Evolutionary conservation across 441 rosid genomes (phyloP).

Genomic region (Eruca vesicaria): DNA sequence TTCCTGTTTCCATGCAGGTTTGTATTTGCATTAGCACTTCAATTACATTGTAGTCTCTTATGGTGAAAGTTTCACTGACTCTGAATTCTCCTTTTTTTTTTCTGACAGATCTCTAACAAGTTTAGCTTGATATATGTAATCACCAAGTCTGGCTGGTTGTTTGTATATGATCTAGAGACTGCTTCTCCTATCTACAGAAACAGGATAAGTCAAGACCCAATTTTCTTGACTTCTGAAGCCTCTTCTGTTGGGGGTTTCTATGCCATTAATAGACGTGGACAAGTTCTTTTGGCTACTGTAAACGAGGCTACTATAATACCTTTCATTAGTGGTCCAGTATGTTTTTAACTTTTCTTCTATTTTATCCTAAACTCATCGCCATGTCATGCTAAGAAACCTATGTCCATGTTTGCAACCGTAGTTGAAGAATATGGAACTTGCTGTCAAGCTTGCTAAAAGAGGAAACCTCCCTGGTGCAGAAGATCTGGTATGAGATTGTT

Average conservation of each 20-base stretch:
- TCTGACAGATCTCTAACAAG: slow-evolving; percentile 84
- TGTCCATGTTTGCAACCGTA: slow-evolving; percentile 37
- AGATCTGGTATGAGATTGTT: slow-evolving; percentile 59
- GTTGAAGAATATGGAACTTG: slow-evolving; percentile 96
- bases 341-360: slow-evolving; percentile 8
- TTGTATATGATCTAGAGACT: slow-evolving; percentile 97
- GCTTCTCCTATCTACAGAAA: slow-evolving; percentile 95
- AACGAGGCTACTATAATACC: slow-evolving; percentile 92
- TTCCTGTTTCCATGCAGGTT: slow-evolving; percentile 99
- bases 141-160: slow-evolving; percentile 92
- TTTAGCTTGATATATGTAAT: slow-evolving; percentile 83
- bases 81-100: slow-evolving; percentile 19
- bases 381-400: slow-evolving; percentile 13
- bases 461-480: slow-evolving; percentile 99
- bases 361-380: not conserved
- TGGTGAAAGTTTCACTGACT: slow-evolving; percentile 10
- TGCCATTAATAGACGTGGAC: slow-evolving; percentile 94
- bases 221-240: slow-evolving; percentile 94
- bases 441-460: slow-evolving; percentile 96
- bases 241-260: slow-evolving; percentile 87
- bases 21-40: slow-evolving; percentile 8
- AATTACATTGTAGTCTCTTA: slow-evolving; percentile 1
- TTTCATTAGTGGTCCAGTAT: slow-evolving; percentile 93
- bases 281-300: slow-evolving; percentile 86
- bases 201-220: slow-evolving; percentile 96